Conservation (phyloP, 768 basidiomycete genomes). For the Mycena haematopus region DNA sequence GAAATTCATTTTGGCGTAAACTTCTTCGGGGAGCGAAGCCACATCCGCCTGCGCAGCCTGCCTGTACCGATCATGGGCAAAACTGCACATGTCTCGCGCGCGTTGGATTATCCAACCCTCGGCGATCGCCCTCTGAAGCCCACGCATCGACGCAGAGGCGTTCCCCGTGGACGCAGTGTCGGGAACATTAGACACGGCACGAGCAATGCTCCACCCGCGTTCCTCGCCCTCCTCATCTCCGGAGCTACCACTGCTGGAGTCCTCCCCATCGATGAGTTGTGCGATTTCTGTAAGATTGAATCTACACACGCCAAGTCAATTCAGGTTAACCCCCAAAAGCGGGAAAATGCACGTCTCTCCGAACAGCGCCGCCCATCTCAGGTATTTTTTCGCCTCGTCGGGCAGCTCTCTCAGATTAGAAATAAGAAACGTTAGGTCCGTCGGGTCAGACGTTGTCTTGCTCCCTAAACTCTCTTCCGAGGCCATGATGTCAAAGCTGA, state of each 20-base stretch:
- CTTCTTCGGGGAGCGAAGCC: conserved; percentile 52
- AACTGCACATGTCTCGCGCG: conserved; percentile 78
- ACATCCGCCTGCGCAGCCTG: conserved; percentile 73
- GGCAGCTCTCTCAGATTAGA: conserved; percentile 65
- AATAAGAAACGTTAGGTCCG: conserved; percentile 66
- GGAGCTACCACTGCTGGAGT: conserved; percentile 57
- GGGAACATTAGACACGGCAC: conserved; percentile 54
- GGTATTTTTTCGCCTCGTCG: conserved; percentile 68
- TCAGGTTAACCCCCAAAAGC: not conserved
- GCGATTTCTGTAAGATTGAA: conserved; percentile 79
- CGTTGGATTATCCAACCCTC: conserved; percentile 80
- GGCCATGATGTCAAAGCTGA: conserved; percentile 47
- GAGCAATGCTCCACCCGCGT: conserved; percentile 56
- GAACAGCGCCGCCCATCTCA: conserved; percentile 76
- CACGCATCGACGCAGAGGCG: conserved; percentile 67
- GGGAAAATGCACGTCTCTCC: conserved; percentile 63
- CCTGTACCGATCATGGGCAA: conserved; percentile 76
- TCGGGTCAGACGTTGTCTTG: conserved; percentile 63
- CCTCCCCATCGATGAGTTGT: conserved; percentile 77
- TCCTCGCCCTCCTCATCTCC: conserved; percentile 60
- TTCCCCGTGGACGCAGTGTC: conserved; percentile 46
- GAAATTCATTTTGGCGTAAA: conserved; percentile 71
- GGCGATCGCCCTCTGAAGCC: conserved; percentile 67
- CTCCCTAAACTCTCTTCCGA: conserved; percentile 62
- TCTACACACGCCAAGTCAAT: conserved; percentile 39